Evolutionary conservation across 129 eudicot species (phyloP).

Genomic region (Artemisia argyi): DNA sequence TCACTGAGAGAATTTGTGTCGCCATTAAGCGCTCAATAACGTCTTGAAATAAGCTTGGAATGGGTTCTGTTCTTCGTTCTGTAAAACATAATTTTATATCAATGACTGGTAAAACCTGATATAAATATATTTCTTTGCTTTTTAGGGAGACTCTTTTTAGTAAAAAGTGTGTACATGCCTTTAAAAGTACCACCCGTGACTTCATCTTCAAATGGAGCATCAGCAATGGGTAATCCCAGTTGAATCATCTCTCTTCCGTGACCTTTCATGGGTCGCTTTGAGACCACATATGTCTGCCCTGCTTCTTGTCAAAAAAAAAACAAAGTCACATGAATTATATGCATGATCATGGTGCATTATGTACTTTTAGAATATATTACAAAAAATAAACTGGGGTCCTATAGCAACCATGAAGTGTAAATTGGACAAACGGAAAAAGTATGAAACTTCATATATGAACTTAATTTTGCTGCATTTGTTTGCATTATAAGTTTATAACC

Average conservation of each 20-base stretch:
- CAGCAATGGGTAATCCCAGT: slow-evolving; percentile 61
- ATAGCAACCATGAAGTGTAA: no score
- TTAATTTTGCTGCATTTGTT: no score
- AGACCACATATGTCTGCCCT: slow-evolving; percentile 57
- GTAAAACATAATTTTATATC: slow-evolving; percentile 21
- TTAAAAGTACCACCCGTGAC: slow-evolving; percentile 35
- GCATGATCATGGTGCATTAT: not conserved
- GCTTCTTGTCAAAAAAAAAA: slow-evolving; percentile 24
- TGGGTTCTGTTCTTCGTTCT: slow-evolving; percentile 69
- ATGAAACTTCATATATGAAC: not conserved
- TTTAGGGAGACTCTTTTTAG: not conserved
- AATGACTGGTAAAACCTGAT: slow-evolving; percentile 1
- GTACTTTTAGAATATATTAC: slow-evolving; percentile 1
- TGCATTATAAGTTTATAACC: not conserved
- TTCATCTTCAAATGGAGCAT: slow-evolving; percentile 34
- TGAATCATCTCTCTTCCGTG: slow-evolving; percentile 88
- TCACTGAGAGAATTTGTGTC: slow-evolving; percentile 51
- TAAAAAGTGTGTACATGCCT: slow-evolving; percentile 41
- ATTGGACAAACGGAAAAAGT: not conserved
- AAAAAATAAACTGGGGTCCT: not conserved
- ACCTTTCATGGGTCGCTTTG: slow-evolving; percentile 71
- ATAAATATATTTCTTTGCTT: not conserved
- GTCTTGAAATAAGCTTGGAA: slow-evolving; percentile 61
- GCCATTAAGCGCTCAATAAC: slow-evolving; percentile 51
- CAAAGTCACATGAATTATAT: not conserved